Conservation (phyloP, 768 basidiomycete genomes). For the Leccinum incarnatum region DNA sequence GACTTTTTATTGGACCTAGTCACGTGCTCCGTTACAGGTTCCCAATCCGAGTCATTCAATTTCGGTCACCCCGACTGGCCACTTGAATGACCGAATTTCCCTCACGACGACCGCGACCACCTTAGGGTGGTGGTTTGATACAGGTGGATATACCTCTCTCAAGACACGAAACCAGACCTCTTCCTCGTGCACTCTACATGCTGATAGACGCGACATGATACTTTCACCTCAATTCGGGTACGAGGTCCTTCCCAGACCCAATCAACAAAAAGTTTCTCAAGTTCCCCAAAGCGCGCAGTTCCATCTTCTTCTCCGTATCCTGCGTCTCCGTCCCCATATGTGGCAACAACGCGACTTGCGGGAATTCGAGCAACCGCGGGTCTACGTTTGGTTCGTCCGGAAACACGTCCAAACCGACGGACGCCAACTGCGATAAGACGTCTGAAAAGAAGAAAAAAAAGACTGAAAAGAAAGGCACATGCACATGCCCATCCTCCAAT, state of each 20-base stretch:
- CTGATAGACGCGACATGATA: not conserved
- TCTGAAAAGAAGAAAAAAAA: not conserved
- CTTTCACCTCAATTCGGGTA: not conserved
- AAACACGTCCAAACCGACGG: constrained; percentile 80
- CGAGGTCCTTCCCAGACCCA: not conserved
- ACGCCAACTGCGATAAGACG: not conserved
- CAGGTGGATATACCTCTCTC: not conserved
- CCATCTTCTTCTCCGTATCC: constrained; percentile 80
- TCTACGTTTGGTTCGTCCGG: constrained; percentile 83
- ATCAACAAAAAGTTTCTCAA: constrained; percentile 54
- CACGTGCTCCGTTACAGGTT: too few relatives aligned
- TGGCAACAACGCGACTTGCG: constrained; percentile 82
- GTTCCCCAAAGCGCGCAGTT: constrained; percentile 75
- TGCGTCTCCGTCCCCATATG: constrained; percentile 88
- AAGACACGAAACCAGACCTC: too few relatives aligned
- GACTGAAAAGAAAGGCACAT: constrained; percentile 23
- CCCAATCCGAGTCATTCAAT: too few relatives aligned
- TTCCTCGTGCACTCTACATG: not conserved
- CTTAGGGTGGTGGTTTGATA: too few relatives aligned
- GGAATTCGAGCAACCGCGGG: constrained; percentile 71
- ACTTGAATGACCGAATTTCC: too few relatives aligned
- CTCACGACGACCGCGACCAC: too few relatives aligned
- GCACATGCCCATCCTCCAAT: constrained; percentile 82
- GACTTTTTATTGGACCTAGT: too few relatives aligned
- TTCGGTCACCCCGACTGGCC: too few relatives aligned